Conservation (phyloP, 2,329 filamentous ascomycete species). For the Clarireedia paspali region DNA sequence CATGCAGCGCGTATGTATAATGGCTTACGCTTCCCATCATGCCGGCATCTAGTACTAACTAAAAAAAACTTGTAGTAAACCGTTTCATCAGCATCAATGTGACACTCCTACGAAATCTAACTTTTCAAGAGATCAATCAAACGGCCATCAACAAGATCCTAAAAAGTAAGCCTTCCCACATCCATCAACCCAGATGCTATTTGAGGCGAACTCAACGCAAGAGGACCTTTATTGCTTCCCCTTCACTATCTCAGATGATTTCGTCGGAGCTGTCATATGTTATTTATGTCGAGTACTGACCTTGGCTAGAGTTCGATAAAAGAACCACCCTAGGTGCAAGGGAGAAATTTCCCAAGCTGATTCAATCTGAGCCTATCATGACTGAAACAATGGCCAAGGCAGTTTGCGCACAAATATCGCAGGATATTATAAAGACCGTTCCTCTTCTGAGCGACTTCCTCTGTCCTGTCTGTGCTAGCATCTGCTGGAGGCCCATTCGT, state of each 20-base stretch:
- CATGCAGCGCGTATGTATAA: conserved; percentile 36
- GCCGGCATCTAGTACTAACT: too few species aligned
- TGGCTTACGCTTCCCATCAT: background rate
- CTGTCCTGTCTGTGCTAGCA: conserved; percentile 71
- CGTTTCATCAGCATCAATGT: conserved; percentile 68
- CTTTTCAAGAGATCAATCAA: conserved; percentile 79
- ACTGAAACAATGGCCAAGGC: conserved; percentile 64
- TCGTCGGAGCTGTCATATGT: background rate
- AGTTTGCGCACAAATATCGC: conserved; percentile 66
- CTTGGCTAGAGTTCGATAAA: conserved; percentile 69
- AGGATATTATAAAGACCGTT: conserved; percentile 63
- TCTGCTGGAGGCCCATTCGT: conserved; percentile 76
- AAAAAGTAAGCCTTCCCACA: conserved; percentile 52
- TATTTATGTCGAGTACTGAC: background rate
- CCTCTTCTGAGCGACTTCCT: conserved; percentile 80
- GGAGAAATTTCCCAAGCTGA: conserved; percentile 50
- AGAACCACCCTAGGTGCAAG: conserved; percentile 66
- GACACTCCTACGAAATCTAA: conserved; percentile 68
- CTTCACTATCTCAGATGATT: background rate
- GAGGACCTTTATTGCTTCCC: conserved; percentile 3
- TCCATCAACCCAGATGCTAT: too few species aligned
- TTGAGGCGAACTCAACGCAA: too few species aligned
- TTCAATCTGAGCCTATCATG: conserved; percentile 53
- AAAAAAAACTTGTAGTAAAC: background rate
- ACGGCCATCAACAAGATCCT: conserved; percentile 74